These are phyloP conservation scores for Staphylotrichum longicolle DNA, from an alignment of 495 filamentous ascomycete genomes.

Conservation along the genomic window DNA sequence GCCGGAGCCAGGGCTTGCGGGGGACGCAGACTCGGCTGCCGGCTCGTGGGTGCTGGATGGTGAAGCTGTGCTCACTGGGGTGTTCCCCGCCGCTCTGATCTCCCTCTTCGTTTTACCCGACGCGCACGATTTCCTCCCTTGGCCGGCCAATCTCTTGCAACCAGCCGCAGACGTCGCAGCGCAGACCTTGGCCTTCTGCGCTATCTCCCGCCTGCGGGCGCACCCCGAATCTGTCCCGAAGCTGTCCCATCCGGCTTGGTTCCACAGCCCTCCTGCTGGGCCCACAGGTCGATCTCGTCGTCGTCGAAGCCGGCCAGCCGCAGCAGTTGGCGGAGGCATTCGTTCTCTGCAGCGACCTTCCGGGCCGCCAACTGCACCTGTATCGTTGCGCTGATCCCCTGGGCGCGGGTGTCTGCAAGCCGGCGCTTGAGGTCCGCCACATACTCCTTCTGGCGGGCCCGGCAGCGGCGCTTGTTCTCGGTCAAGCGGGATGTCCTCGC, in stretches of 20 bases:
- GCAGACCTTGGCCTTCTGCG: not conserved
- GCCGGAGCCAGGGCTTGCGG: not conserved
- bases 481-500: conserved; percentile 13
- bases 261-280: not conserved
- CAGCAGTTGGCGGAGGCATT: conserved; percentile 12
- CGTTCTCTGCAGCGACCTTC: conserved; percentile 14
- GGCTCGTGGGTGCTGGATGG: not conserved
- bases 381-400: conserved; percentile 13
- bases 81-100: not conserved
- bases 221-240: not conserved
- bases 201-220: conserved; percentile 1
- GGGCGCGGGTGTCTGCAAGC: conserved; percentile 9
- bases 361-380: conserved; percentile 17
- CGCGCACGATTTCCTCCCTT: not conserved
- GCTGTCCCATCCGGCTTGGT: conserved; percentile 7
- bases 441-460: conserved; percentile 18
- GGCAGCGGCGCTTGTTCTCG: conserved; percentile 21
- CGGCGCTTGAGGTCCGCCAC: conserved; percentile 14
- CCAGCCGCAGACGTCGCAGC: not conserved
- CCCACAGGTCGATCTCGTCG: conserved; percentile 14
- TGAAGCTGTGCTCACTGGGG: not conserved
- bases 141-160: not conserved
- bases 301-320: conserved; percentile 8
- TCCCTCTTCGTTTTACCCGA: not conserved
- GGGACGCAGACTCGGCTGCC: not conserved